Evolutionary conservation across 2,329 filamentous ascomycete species (phyloP).

Genomic region (Colletotrichum sp.): DNA sequence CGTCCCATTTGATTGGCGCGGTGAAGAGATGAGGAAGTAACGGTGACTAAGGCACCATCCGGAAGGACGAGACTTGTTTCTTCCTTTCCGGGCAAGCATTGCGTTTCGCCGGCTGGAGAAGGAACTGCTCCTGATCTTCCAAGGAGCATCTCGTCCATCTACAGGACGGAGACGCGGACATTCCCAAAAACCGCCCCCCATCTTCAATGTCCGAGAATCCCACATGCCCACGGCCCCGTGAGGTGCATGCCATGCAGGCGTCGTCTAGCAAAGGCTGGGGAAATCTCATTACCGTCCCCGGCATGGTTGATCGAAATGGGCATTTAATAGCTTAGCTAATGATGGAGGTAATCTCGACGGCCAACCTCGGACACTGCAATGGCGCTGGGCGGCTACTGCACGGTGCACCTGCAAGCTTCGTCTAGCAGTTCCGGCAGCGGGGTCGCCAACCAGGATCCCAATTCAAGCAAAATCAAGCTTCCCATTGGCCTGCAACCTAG

Average conservation of each 20-base stretch:
- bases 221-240: background rate
- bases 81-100: background rate
- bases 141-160: background rate
- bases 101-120: background rate
- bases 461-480: conserved; percentile 15
- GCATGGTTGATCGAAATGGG: background rate
- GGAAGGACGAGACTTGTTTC: background rate
- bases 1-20: background rate
- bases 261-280: background rate
- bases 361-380: background rate
- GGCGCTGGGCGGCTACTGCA: background rate
- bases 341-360: background rate
- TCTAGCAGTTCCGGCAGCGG: conserved; percentile 2
- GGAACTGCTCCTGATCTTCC: background rate
- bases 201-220: background rate
- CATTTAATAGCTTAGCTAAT: background rate
- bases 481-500: conserved; percentile 12
- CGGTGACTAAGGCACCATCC: background rate
- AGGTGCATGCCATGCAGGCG: background rate
- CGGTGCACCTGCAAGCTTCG: conserved; percentile 9
- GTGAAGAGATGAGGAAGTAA: background rate
- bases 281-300: background rate
- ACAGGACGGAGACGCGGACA: background rate
- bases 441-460: background rate
- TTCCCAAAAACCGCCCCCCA: background rate